Evolutionary conservation across 371 early-diverging fungal genomes (phyloP).

Genomic region (Quaeritorhiza haematococci): DNA sequence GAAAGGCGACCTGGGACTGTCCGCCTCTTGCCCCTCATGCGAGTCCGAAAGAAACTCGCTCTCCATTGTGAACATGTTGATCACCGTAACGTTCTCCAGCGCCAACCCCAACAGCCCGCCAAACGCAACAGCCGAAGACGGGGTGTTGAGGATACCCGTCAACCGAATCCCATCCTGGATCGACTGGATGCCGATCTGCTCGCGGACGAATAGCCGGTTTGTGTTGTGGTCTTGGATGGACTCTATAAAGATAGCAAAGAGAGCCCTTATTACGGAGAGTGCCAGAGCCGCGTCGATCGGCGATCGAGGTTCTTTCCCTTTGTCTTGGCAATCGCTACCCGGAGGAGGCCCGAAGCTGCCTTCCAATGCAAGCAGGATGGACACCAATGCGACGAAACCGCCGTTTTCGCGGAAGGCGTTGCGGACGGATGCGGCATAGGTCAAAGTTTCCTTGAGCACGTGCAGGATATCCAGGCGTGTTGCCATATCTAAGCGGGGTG

Average conservation of each 20-base stretch:
- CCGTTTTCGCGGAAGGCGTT: constrained; percentile 58
- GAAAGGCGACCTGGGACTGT: neutral
- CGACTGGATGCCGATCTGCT: constrained; percentile 3
- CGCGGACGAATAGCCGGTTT: constrained; percentile 47
- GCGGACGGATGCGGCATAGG: constrained; percentile 34
- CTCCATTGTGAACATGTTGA: constrained; percentile 46
- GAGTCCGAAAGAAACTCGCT: neutral
- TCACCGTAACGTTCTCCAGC: constrained; percentile 43
- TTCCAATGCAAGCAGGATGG: constrained; percentile 58
- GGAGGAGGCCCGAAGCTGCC: constrained; percentile 50
- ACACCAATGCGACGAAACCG: constrained; percentile 61
- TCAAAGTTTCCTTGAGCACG: constrained; percentile 47
- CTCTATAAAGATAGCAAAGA: constrained; percentile 51
- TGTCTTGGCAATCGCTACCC: too few relatives aligned
- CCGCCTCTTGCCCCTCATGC: neutral
- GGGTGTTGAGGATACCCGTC: constrained; percentile 49
- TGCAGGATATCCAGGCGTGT: constrained; percentile 53
- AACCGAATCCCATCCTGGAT: constrained; percentile 53
- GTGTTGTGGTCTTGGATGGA: constrained; percentile 55
- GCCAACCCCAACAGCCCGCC: constrained; percentile 63
- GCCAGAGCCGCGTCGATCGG: neutral
- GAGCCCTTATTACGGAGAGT: constrained; percentile 31
- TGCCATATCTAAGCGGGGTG: constrained; percentile 52
- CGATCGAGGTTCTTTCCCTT: constrained; percentile 7
- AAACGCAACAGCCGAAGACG: constrained; percentile 40